Conservation (phyloP, 257 asterid species). For the Jaltomata sinuosa region DNA sequence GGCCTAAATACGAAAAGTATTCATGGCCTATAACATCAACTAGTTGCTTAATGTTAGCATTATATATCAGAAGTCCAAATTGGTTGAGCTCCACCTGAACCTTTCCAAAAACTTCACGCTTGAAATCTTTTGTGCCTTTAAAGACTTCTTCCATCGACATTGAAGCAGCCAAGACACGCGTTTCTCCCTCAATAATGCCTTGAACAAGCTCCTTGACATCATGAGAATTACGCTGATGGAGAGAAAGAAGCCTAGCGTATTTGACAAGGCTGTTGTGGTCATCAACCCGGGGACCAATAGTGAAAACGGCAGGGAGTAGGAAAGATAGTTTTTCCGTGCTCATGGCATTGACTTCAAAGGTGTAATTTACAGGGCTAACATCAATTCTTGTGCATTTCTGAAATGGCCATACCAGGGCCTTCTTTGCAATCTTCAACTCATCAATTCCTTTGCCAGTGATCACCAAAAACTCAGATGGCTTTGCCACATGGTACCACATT, state of each 20-base stretch:
- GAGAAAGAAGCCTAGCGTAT: slow-evolving; percentile 53
- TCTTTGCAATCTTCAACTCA: slow-evolving; percentile 45
- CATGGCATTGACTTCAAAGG: slow-evolving; percentile 72
- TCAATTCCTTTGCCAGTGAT: slow-evolving; percentile 44
- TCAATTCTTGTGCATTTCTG: slow-evolving; percentile 35
- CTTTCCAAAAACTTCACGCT: slow-evolving; percentile 47
- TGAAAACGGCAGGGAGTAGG: slow-evolving; percentile 68
- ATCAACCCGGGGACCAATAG: slow-evolving; percentile 48
- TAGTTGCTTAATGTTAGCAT: slow-evolving; percentile 60
- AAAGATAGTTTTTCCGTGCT: slow-evolving; percentile 66
- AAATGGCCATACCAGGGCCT: slow-evolving; percentile 48
- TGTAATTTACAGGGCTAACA: slow-evolving; percentile 53
- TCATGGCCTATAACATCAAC: slow-evolving; percentile 64
- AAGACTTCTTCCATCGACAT: slow-evolving; percentile 66
- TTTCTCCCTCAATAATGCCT: slow-evolving; percentile 67
- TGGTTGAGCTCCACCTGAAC: slow-evolving; percentile 58
- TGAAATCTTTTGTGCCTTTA: slow-evolving; percentile 49
- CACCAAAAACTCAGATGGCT: slow-evolving; percentile 57
- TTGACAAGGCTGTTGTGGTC: slow-evolving; percentile 28
- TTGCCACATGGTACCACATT: slow-evolving; percentile 24
- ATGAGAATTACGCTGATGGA: slow-evolving; percentile 40
- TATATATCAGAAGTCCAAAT: slow-evolving; percentile 51
- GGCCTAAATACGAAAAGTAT: slow-evolving; percentile 57
- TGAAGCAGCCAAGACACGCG: slow-evolving; percentile 55
- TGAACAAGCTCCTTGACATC: slow-evolving; percentile 50